Evolutionary conservation across 2,329 filamentous ascomycete species (phyloP).

Genomic region (Epichloe baconii): DNA sequence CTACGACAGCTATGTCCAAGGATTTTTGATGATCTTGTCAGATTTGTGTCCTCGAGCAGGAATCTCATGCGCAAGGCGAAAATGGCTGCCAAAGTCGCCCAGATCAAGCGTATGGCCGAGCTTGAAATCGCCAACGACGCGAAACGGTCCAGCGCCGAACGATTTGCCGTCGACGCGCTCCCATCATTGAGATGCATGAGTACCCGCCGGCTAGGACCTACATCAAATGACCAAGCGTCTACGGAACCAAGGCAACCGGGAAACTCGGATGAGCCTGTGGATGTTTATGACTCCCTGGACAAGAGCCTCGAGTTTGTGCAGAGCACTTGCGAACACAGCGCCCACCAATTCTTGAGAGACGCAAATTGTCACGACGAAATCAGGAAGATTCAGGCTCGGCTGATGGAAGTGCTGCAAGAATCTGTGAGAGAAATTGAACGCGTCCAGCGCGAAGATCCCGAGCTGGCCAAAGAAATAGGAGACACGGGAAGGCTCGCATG

Average conservation of each 20-base stretch:
- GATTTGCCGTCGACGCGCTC: constrained; percentile 16
- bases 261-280: constrained; percentile 13
- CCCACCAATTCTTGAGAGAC: constrained; percentile 79
- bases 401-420: constrained; percentile 49
- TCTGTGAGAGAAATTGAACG: constrained; percentile 48
- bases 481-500: constrained; percentile 30
- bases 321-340: constrained; percentile 69
- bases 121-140: constrained; percentile 42
- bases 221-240: constrained; percentile 13
- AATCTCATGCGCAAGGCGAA: constrained; percentile 81
- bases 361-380: constrained; percentile 75
- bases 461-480: constrained; percentile 23
- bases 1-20: constrained; percentile 80
- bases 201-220: constrained; percentile 20
- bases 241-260: neutral
- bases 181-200: constrained; percentile 29
- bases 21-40: constrained; percentile 73
- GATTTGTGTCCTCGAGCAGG: constrained; percentile 64
- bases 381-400: constrained; percentile 50
- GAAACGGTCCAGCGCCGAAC: constrained; percentile 24
- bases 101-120: constrained; percentile 47
- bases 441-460: constrained; percentile 38
- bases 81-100: constrained; percentile 63
- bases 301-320: constrained; percentile 70
- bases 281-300: constrained; percentile 62